Evolutionary conservation across 2,329 filamentous ascomycete species (phyloP), one percentile per base, ranked within the genome.

Genomic region (Phialophora macrospora): DNA sequence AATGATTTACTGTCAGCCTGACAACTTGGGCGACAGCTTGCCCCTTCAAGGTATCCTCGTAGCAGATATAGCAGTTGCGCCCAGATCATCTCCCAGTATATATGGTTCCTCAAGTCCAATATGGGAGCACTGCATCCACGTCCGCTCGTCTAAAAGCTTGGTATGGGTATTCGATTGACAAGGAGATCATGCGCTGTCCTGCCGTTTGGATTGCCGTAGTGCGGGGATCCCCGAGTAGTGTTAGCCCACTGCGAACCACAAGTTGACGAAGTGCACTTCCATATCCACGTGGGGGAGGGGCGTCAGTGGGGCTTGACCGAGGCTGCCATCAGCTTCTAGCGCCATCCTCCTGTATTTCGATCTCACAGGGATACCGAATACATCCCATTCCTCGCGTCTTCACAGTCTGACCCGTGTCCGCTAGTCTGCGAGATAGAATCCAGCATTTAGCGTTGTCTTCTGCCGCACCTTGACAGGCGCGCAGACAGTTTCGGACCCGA

Each of bases 291-390:
- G 38, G 38, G 38, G n/a, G n/a, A n/a, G n/a, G n/a, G n/a, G n/a
- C n/a, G n/a, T n/a, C n/a, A n/a, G n/a, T n/a, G n/a, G n/a, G 38
- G 34, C 34, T n/a, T n/a, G 38, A 9, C 38, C 38, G 38, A n/a
- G 38, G 38, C 38, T 44, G 38, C 38, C 17, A n/a, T 44, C 38
- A 17, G 7, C 38, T 44, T 44, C 38, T 44, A 44, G 38, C 38
- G 38, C 17, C 56, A 20, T 51, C 48, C 48, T n/a, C 26, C 46
- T 51, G 48, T 22, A 22, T 24, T 22, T 51, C 48, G 22, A 44
- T 44, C 38, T 8, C 17, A 41, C 38, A 7, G 38, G 38, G 4
- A 7, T n/a, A 44, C 17, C 5, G 2, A 2, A 3, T 24, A 24
- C 24, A 24, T 24, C 7, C 17, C 38, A 7, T 17, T n/a, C 38